Conservation (phyloP, 805 yeast species). For the Pichia thaimueangensis region DNA sequence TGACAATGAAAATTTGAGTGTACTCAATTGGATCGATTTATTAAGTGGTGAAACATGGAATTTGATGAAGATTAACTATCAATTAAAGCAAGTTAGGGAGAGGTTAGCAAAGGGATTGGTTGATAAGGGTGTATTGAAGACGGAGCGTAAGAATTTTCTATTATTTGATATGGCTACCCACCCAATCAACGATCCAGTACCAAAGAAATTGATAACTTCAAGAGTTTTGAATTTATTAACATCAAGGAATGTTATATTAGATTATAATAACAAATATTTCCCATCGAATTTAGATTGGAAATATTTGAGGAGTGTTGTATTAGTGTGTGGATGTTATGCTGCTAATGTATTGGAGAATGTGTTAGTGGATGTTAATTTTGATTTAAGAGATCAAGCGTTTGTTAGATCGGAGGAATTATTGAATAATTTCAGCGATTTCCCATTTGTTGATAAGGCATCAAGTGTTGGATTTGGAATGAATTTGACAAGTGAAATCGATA, state of each 20-base stretch:
- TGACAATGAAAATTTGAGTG: slow-evolving; percentile 71
- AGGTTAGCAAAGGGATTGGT: slow-evolving; percentile 94
- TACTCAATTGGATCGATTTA: slow-evolving; percentile 88
- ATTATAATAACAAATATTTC: slow-evolving; percentile 54
- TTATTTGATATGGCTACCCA: slow-evolving; percentile 98
- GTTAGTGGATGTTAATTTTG: slow-evolving; percentile 67
- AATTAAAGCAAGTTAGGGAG: slow-evolving; percentile 94
- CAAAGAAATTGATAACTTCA: slow-evolving; percentile 74
- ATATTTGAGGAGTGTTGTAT: slow-evolving; percentile 68
- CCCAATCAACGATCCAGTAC: slow-evolving; percentile 80
- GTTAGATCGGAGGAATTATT: slow-evolving; percentile 90
- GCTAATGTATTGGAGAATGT: slow-evolving; percentile 95
- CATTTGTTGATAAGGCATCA: slow-evolving; percentile 54
- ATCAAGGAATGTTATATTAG: slow-evolving; percentile 58
- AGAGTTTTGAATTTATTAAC: slow-evolving; percentile 68
- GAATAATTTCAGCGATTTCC: slow-evolving; percentile 76
- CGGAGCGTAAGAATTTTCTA: slow-evolving; percentile 91
- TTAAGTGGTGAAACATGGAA: slow-evolving; percentile 97
- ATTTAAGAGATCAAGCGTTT: slow-evolving; percentile 86
- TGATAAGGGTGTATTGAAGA: slow-evolving; percentile 92
- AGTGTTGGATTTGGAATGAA: slow-evolving; percentile 69
- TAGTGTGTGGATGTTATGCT: slow-evolving; percentile 87
- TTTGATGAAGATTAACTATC: slow-evolving; percentile 87
- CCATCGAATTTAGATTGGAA: slow-evolving; percentile 63
- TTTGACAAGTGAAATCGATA: slow-evolving; percentile 42